Percentiles rank a stretch among this genome's conserved stretches.
phyloP scores from a whole-genome alignment of 208 protist genomes.

The Trypanosoma boissoni region DNA sequence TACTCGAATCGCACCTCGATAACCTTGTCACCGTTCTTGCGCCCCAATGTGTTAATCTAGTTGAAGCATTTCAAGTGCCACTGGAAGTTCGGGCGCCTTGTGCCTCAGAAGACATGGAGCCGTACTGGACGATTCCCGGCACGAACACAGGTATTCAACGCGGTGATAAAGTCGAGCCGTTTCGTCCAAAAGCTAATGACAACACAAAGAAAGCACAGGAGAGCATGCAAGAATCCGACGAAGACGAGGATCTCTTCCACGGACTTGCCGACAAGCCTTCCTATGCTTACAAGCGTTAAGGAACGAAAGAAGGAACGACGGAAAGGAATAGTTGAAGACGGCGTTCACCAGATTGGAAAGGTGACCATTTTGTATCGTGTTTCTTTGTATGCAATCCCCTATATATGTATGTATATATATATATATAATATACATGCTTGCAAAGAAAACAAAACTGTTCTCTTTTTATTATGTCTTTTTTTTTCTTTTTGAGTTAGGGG shows the following conservation, averaged over 20 bases:
- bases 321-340: too few species aligned
- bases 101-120: constrained; percentile 53
- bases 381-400: too few species aligned
- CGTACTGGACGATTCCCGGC: constrained; percentile 90
- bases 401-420: too few species aligned
- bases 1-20: constrained; percentile 71
- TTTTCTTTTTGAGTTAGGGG: background rate
- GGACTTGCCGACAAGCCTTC: constrained; percentile 75
- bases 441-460: constrained; percentile 19
- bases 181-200: constrained; percentile 13
- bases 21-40: constrained; percentile 87
- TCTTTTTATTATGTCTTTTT: constrained; percentile 21
- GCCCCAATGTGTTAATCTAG: constrained; percentile 82
- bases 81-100: constrained; percentile 51
- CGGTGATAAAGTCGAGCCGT: constrained; percentile 50
- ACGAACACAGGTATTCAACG: constrained; percentile 79
- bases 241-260: constrained; percentile 85
- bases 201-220: constrained; percentile 76
- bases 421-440: too few species aligned
- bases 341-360: too few species aligned
- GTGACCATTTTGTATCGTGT: too few species aligned
- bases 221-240: constrained; percentile 62
- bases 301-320: too few species aligned
- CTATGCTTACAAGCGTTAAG: constrained; percentile 29
- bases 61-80: constrained; percentile 77